These are phyloP conservation scores for Aspergillus carbonarius DNA, from an alignment of 2,329 filamentous ascomycete species.

Conservation along the genomic window DNA sequence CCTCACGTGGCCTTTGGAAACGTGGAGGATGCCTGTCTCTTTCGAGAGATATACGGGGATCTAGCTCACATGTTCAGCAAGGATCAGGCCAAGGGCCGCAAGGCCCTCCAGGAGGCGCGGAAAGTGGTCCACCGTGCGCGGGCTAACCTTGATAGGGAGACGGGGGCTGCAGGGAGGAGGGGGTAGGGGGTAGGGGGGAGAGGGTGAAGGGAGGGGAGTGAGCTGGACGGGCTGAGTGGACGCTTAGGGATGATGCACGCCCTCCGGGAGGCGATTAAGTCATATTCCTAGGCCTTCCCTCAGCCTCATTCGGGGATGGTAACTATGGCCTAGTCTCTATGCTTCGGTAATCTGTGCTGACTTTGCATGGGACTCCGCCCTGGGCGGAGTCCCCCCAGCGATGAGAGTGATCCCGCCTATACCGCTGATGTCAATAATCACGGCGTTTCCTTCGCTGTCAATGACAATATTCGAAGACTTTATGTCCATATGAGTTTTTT, in stretches of 20 bases:
- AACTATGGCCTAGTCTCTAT: no score
- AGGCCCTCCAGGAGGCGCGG: neutral
- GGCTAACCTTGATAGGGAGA: neutral
- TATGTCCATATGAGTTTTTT: constrained; percentile 21
- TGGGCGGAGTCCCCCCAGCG: no score
- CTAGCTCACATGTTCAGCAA: neutral
- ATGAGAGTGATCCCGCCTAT: constrained; percentile 22
- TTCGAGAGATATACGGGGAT: neutral
- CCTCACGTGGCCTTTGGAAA: no score
- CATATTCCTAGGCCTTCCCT: neutral
- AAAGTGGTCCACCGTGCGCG: neutral
- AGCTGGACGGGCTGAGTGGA: no score
- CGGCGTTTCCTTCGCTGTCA: constrained; percentile 16
- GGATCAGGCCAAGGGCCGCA: neutral
- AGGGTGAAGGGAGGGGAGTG: neutral
- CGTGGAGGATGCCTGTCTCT: neutral
- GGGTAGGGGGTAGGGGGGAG: neutral
- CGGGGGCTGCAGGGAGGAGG: neutral
- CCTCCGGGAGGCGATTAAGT: neutral
- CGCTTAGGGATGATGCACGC: neutral
- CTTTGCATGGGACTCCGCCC: no score
- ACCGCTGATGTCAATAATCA: constrained; percentile 25
- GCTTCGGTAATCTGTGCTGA: no score
- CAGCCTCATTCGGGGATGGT: no score
- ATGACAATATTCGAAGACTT: constrained; percentile 24